Evolutionary conservation across 2,329 filamentous ascomycete genomes (phyloP).

Genomic region (Cladosporium colombiae): DNA sequence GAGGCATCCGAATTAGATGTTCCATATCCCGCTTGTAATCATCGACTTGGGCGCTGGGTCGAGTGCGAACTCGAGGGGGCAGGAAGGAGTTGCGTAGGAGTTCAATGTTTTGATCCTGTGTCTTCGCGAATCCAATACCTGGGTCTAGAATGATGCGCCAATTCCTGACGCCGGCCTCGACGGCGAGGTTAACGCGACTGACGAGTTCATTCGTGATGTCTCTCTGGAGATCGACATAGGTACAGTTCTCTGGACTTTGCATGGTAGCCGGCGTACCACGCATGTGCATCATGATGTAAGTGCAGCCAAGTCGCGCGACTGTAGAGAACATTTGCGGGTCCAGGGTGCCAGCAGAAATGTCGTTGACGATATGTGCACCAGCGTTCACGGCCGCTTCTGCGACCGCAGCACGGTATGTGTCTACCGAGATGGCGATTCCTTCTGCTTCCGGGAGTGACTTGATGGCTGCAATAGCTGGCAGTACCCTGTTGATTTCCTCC

Average conservation of each 20-base stretch:
- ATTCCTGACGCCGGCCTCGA: slow-evolving; percentile 77
- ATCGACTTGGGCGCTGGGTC: slow-evolving; percentile 41
- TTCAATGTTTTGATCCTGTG: slow-evolving; percentile 75
- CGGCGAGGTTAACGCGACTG: slow-evolving; percentile 70
- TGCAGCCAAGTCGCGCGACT: slow-evolving; percentile 74
- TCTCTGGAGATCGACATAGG: slow-evolving; percentile 66
- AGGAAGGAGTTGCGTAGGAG: slow-evolving; percentile 52
- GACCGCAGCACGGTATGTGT: slow-evolving; percentile 87
- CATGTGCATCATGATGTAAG: slow-evolving; percentile 90
- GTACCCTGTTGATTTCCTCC: slow-evolving; percentile 75
- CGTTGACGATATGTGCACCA: slow-evolving; percentile 92
- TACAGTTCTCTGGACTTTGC: slow-evolving; percentile 57
- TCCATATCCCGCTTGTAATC: slow-evolving; percentile 46
- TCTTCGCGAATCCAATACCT: slow-evolving; percentile 92
- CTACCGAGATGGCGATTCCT: slow-evolving; percentile 76
- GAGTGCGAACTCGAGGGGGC: background rate
- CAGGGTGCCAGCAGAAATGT: slow-evolving; percentile 79
- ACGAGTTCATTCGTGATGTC: slow-evolving; percentile 69
- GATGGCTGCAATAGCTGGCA: slow-evolving; percentile 76
- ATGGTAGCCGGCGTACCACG: slow-evolving; percentile 84
- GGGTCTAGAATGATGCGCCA: slow-evolving; percentile 97
- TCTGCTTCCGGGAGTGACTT: slow-evolving; percentile 64
- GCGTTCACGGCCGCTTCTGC: slow-evolving; percentile 73
- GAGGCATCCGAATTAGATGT: slow-evolving; percentile 61
- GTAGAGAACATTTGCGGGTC: slow-evolving; percentile 81